phyloP scores from a whole-genome alignment of 225 moss, liverwort and hornwort genomes.

The Polytrichum formosum region DNA sequence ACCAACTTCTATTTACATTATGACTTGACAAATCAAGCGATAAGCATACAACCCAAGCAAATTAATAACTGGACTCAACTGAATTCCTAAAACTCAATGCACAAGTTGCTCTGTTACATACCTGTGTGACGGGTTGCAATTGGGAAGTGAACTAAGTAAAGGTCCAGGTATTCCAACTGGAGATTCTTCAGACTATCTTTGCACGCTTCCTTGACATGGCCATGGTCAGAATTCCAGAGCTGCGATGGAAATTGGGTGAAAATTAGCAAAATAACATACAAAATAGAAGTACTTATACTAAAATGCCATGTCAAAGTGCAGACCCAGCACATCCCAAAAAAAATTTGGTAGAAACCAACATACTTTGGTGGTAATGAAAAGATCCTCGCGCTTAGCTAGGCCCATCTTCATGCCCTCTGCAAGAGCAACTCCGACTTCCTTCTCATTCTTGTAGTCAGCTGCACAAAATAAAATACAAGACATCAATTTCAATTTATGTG shows the following conservation, averaged over 20 bases:
- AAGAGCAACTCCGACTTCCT: slow-evolving; percentile 83
- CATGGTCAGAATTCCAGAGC: slow-evolving; percentile 98
- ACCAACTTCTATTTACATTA: no score
- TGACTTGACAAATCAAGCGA: no score
- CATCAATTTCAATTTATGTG: no score
- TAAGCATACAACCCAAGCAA: no score
- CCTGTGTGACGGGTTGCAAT: slow-evolving; percentile 79
- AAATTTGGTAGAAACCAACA: neutral
- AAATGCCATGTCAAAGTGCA: neutral
- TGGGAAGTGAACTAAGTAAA: slow-evolving; percentile 89
- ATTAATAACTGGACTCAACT: neutral
- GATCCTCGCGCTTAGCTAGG: slow-evolving; percentile 82
- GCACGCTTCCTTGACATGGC: slow-evolving; percentile 82
- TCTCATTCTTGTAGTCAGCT: slow-evolving; percentile 96
- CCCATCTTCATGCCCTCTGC: slow-evolving; percentile 74
- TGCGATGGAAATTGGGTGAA: slow-evolving; percentile 25
- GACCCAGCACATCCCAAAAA: neutral
- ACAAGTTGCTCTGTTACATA: slow-evolving; percentile 9
- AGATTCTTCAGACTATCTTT: slow-evolving; percentile 84
- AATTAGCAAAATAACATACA: neutral
- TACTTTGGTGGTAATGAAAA: slow-evolving; percentile 95
- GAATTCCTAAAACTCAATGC: neutral
- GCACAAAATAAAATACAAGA: slow-evolving; percentile 8
- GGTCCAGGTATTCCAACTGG: slow-evolving; percentile 82
- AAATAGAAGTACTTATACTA: neutral